These are phyloP conservation scores for Dictyostelium capitatum DNA, from an alignment of 78 protist genomes.

Conservation along the genomic window DNA sequence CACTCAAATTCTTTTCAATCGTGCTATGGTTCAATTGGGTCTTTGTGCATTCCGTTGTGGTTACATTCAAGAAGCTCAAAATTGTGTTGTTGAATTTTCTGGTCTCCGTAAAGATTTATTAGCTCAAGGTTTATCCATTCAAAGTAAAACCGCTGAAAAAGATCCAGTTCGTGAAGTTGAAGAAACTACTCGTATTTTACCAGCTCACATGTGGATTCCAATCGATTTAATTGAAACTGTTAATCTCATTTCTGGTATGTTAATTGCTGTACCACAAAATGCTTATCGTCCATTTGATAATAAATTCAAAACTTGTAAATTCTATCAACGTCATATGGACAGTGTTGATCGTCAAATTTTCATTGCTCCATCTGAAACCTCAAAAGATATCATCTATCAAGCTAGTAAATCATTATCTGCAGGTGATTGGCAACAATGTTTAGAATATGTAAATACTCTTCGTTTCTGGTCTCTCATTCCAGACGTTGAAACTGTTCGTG, in stretches of 20 bases:
- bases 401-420: slow-evolving; percentile 87
- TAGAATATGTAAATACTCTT: slow-evolving; percentile 59
- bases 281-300: slow-evolving; percentile 85
- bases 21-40: slow-evolving; percentile 97
- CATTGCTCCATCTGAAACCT: slow-evolving; percentile 95
- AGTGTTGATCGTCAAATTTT: slow-evolving; percentile 81
- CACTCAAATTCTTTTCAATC: slow-evolving; percentile 94
- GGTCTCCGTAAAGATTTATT: slow-evolving; percentile 90
- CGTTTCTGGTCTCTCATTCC: slow-evolving; percentile 87
- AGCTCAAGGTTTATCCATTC: slow-evolving; percentile 89
- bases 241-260: slow-evolving; percentile 93
- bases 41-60: slow-evolving; percentile 97
- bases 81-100: slow-evolving; percentile 84
- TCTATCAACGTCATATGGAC: slow-evolving; percentile 90
- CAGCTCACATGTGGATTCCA: slow-evolving; percentile 98
- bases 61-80: slow-evolving; percentile 91
- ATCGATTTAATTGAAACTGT: slow-evolving; percentile 95
- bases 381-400: slow-evolving; percentile 90
- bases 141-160: slow-evolving; percentile 68
- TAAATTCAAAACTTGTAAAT: slow-evolving; percentile 80
- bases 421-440: slow-evolving; percentile 92
- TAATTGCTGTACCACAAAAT: slow-evolving; percentile 94
- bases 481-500: slow-evolving; percentile 74
- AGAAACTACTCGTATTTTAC: slow-evolving; percentile 90
- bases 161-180: slow-evolving; percentile 84